Base-by-base conservation (phyloP, 257 asterid species). In the Nicotiana noctiflora region DNA sequence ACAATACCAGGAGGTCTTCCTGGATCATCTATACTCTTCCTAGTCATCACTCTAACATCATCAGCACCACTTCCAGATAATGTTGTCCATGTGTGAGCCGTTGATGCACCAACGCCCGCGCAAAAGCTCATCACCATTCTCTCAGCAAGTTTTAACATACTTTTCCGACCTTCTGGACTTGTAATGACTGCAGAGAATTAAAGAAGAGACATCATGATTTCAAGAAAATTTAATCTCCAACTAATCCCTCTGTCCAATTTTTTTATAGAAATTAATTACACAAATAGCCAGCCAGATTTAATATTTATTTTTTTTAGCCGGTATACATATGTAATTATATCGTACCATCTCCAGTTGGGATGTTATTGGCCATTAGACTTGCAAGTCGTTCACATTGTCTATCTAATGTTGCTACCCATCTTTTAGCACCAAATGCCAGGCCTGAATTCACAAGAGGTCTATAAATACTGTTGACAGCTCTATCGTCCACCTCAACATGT, bases 1-100 rank as follows among this genome's bases (percentile, higher is more conserved):
- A 90, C 90, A 56, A 88, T 88, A 25, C 93, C 93, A 13, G 90
- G 89, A 19, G 93, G 93, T 78, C 90, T 85, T 19, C 93, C 93
- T 12, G 91, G 93, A 80, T 88, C 93, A 72, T 90, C 91, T 61
- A 85, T 68, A 76, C 92, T 90, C 82, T 87, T 90, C 37, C 90
- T 25, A 13, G 92, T 90, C 93, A 90, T 90, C 10, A 90, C 90
- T 49, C 93, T 55, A 7, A 90, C 90, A 67, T 90, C 92, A 56
- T 90, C 92, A 8, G 84, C 86, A 1, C 90, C 93, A 61, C 88
- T 90, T 9, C 90, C 90, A 0, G 92, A 87, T 56, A 90, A 27
- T 1, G 90, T 85, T 10, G 90, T 88, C 93, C 93, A 90, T 8
- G 90, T 83, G n/a, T 88, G 90, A 1, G 90, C 89, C 56, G 90